phyloP scores from a whole-genome alignment of 202 grass and related monocot genomes.

The Thinopyrum obtusiflorum region DNA sequence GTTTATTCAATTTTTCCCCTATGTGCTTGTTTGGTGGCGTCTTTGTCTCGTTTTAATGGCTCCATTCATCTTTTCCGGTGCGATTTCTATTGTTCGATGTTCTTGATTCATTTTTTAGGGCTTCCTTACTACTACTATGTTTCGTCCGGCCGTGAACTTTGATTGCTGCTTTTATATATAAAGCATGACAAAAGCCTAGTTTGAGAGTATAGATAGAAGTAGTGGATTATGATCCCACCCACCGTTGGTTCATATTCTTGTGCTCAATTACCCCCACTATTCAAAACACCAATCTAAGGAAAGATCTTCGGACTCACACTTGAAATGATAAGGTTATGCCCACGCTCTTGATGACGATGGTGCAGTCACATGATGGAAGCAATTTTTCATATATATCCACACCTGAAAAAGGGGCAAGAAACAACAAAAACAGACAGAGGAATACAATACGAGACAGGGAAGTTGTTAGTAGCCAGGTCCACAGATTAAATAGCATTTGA shows the following conservation, averaged over 20 bases:
- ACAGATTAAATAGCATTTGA: slow-evolving; percentile 16
- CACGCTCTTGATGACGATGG: not conserved
- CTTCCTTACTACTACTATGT: no score
- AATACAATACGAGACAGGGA: not conserved
- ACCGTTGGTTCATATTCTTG: not conserved
- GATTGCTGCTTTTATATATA: not conserved
- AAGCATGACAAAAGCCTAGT: not conserved
- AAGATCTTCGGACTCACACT: not conserved
- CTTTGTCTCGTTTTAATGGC: no score
- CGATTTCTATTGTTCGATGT: no score
- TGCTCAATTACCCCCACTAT: not conserved
- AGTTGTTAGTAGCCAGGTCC: not conserved
- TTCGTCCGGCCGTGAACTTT: not conserved
- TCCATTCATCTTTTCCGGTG: no score
- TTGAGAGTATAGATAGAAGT: no score
- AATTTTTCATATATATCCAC: not conserved
- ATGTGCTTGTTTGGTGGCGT: no score
- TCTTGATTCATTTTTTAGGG: no score
- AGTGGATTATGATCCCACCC: not conserved
- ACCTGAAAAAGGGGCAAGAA: not conserved
- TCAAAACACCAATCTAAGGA: not conserved
- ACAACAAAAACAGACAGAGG: not conserved
- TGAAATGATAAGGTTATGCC: slow-evolving; percentile 11
- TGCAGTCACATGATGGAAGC: not conserved
- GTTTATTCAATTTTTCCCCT: no score